Evolutionary conservation across 495 filamentous ascomycete species (phyloP), one percentile per base, ranked within the genome.

Genomic region (Lentithecium fluviatile): DNA sequence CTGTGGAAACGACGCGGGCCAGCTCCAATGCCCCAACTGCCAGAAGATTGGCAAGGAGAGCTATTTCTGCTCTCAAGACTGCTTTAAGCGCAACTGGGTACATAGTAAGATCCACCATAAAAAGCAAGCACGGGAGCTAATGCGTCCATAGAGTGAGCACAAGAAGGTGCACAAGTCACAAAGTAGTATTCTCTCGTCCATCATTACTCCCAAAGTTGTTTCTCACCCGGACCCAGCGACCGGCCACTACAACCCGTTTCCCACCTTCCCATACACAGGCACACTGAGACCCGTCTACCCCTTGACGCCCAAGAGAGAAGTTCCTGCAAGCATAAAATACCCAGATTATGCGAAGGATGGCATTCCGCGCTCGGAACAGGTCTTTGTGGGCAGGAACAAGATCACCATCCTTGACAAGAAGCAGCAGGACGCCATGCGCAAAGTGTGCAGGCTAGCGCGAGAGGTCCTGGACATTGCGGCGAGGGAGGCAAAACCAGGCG

Each of bases 41-140:
- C 79, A 96, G 59, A 96, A 92, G 74, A 74, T 89, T 51, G 91
- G 88, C 48, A 92, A 88, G 69, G 90, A 93, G 71, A 94, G 90
- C 76, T 96, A 83, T 74, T 98, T 97, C 79, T 98, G 94, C 78
- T 91, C 91, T 11, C 95, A 98, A 71, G 95, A 97, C 69, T 98
- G 94, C 81, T 98, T 98, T 78, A 97, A 96, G 80, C 84, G 84
- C 71, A 97, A 90, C 77, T 98, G 94, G 94, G 94, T 97, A 83
- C 71, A 54, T 67, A 60, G 54, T 65, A 71, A 70, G 70, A 68
- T 51, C 2, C n/a, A 42, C 29, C 52, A 20, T 3, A 12, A 17
- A 24, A 12, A 56, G 17, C 45, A 56, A 43, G 42, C 32, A 24
- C 17, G 50, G 37, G 37, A 36, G 29, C 66, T 67, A 52, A 69